These are phyloP conservation scores for Goffeauzyma gilvescens DNA, from an alignment of 768 basidiomycete species.

Conservation along the genomic window DNA sequence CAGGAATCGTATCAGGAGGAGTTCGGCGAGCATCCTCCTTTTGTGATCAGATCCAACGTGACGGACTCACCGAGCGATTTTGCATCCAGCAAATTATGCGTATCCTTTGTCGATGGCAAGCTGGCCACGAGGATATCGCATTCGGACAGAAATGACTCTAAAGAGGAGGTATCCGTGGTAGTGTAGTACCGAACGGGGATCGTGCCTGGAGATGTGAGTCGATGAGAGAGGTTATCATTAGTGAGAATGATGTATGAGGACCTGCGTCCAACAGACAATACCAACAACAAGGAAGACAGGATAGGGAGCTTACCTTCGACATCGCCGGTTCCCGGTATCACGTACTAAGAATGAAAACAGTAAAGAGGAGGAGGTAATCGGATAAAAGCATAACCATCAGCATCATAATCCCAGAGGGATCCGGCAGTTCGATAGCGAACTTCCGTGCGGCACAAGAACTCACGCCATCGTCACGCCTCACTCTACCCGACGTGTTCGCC, in stretches of 20 bases:
- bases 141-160: constrained; percentile 20
- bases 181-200: constrained; percentile 25
- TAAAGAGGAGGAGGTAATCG: not conserved
- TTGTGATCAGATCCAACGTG: not conserved
- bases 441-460: not conserved
- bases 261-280: too few species aligned
- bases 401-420: not conserved
- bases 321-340: constrained; percentile 29
- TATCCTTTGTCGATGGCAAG: constrained; percentile 22
- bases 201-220: too few species aligned
- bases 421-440: not conserved
- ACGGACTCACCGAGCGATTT: constrained; percentile 21
- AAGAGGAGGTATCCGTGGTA: constrained; percentile 13
- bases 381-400: not conserved
- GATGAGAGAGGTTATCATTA: too few species aligned
- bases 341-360: constrained; percentile 14
- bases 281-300: too few species aligned
- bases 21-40: not conserved
- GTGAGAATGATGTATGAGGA: too few species aligned
- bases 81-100: constrained; percentile 17
- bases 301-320: constrained; percentile 16
- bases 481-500: constrained; percentile 26
- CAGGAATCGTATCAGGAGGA: too few species aligned
- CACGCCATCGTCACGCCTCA: constrained; percentile 22
- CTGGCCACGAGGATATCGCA: constrained; percentile 25